A percentile compares a stretch with the other conserved stretches of the same genome.
Evolutionary conservation across 495 filamentous ascomycete genomes (phyloP).

Genomic region (Tuber microsphaerosporum): DNA sequence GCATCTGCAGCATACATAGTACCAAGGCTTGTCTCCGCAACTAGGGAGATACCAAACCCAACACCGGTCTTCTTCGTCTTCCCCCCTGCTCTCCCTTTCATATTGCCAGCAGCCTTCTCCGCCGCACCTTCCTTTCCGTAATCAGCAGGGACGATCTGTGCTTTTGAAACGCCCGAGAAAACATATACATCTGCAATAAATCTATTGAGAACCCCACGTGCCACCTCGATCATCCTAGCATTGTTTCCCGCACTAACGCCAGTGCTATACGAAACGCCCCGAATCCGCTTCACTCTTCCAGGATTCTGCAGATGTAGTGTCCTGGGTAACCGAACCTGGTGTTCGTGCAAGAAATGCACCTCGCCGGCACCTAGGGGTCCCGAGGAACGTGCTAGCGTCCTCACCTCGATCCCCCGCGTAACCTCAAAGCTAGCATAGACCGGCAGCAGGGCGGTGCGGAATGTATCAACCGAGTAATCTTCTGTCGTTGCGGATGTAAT

Average conservation of each 20-base stretch:
- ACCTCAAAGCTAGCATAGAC: slow-evolving; percentile 87
- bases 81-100: slow-evolving; percentile 50
- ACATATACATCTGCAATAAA: slow-evolving; percentile 81
- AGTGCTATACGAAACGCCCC: slow-evolving; percentile 86
- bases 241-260: slow-evolving; percentile 89
- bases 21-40: slow-evolving; percentile 77
- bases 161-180: slow-evolving; percentile 61
- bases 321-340: slow-evolving; percentile 85
- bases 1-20: slow-evolving; percentile 86
- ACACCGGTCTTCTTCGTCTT: slow-evolving; percentile 64
- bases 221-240: slow-evolving; percentile 85
- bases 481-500: slow-evolving; percentile 72
- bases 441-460: slow-evolving; percentile 86
- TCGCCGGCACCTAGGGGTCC: slow-evolving; percentile 90
- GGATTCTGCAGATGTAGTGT: slow-evolving; percentile 85
- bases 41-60: slow-evolving; percentile 81
- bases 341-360: slow-evolving; percentile 64
- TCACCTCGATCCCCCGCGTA: slow-evolving; percentile 70
- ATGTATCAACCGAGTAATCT: slow-evolving; percentile 86
- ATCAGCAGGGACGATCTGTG: slow-evolving; percentile 48
- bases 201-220: slow-evolving; percentile 78
- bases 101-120: slow-evolving; percentile 51
- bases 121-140: slow-evolving; percentile 63
- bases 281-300: slow-evolving; percentile 76
- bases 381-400: slow-evolving; percentile 72